phyloP scores from a whole-genome alignment of 805 yeast genomes.

The Kuraishia capsulata region DNA sequence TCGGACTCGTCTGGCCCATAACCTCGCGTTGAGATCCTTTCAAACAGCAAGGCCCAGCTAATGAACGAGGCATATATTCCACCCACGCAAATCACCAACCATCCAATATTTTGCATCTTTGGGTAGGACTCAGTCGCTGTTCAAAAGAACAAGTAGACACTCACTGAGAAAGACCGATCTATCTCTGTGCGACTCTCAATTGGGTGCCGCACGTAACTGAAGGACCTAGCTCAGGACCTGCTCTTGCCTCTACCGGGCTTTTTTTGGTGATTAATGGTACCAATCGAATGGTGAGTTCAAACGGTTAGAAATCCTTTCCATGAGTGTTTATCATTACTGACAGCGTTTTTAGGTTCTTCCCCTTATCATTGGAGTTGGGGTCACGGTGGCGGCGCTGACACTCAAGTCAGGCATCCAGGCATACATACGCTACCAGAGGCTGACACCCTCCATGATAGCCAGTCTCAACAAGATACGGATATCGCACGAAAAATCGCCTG shows the following conservation, averaged over 20 bases:
- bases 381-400: conserved; percentile 41
- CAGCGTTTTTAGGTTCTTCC: conserved; percentile 31
- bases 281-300: too few species aligned
- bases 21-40: conserved; percentile 68
- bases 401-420: conserved; percentile 29
- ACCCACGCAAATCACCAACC: conserved; percentile 22
- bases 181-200: too few species aligned
- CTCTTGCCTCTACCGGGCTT: too few species aligned
- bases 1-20: conserved; percentile 45
- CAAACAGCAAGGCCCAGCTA: conserved; percentile 90
- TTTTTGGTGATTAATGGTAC: too few species aligned
- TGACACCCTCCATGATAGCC: conserved; percentile 29
- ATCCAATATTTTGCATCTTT: neutral
- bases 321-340: too few species aligned
- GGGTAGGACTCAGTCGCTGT: too few species aligned
- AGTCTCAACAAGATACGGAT: conserved; percentile 25
- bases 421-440: conserved; percentile 15
- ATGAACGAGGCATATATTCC: conserved; percentile 86
- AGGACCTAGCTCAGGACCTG: too few species aligned
- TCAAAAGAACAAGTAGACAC: too few species aligned
- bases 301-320: too few species aligned
- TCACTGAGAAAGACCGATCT: too few species aligned
- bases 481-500: conserved; percentile 6
- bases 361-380: conserved; percentile 44
- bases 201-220: too few species aligned